These are phyloP conservation scores for Sclerotinia minor DNA, from an alignment of 2,329 filamentous ascomycete species.

Conservation along the genomic window DNA sequence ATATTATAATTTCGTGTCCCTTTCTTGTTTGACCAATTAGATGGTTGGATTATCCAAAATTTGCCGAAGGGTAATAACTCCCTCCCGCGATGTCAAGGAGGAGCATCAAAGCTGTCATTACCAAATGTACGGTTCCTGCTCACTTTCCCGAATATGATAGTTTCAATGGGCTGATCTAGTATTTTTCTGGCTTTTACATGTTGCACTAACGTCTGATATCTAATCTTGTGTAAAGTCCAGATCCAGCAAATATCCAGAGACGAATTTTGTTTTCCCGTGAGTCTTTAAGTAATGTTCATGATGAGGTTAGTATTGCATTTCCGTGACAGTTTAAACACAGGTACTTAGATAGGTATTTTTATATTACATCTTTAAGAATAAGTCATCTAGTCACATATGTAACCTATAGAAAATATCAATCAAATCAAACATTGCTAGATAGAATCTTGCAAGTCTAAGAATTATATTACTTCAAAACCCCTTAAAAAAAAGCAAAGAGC, in stretches of 20 bases:
- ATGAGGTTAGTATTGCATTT: not conserved
- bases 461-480: no score
- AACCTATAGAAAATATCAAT: not conserved
- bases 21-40: not conserved
- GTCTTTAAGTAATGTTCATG: not conserved
- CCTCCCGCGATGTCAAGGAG: not conserved
- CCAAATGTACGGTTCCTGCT: not conserved
- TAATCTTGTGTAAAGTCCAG: not conserved
- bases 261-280: not conserved
- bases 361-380: no score
- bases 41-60: not conserved
- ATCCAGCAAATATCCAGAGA: not conserved
- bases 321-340: not conserved
- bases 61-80: not conserved
- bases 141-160: not conserved
- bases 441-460: no score
- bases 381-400: no score
- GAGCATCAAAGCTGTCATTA: not conserved
- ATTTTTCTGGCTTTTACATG: not conserved
- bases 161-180: not conserved
- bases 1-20: not conserved
- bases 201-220: not conserved
- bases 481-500: conserved; percentile 6
- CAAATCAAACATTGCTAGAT: not conserved
- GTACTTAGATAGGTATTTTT: not conserved